Percentiles rank a stretch among this genome's conserved stretches.
Evolutionary conservation across 108 stramenopile species (phyloP).

Genomic region (Fragilariopsis cylindrus): DNA sequence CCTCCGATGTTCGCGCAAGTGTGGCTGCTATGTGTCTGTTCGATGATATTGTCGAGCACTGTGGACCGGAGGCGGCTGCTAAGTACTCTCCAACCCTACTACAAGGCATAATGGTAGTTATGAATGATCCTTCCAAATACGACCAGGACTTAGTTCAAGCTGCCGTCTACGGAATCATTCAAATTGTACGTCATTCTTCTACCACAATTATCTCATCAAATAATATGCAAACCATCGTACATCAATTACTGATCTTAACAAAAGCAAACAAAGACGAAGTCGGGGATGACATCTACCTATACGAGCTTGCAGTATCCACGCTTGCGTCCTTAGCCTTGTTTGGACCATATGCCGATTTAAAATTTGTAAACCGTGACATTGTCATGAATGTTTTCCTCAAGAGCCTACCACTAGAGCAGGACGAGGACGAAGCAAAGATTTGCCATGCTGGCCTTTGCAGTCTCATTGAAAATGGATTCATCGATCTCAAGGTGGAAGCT

Average conservation of each 20-base stretch:
- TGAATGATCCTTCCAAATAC: conserved; percentile 48
- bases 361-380: conserved; percentile 30
- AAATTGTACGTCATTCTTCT: conserved; percentile 71
- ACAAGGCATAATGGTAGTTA: conserved; percentile 43
- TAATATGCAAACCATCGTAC: conserved; percentile 34
- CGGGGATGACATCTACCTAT: conserved; percentile 38
- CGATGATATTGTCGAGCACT: conserved; percentile 83
- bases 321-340: conserved; percentile 62
- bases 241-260: conserved; percentile 27
- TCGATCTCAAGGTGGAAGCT: conserved; percentile 32
- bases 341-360: conserved; percentile 45
- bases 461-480: conserved; percentile 47
- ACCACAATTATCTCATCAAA: conserved; percentile 30
- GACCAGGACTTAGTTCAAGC: conserved; percentile 60
- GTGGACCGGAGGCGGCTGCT: conserved; percentile 60
- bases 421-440: conserved; percentile 74
- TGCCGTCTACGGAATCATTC: conserved; percentile 73
- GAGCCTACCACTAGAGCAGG: conserved; percentile 68
- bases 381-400: conserved; percentile 46
- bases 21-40: conserved; percentile 73
- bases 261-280: conserved; percentile 39
- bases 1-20: conserved; percentile 59
- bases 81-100: conserved; percentile 49
- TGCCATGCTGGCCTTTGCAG: conserved; percentile 68
- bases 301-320: conserved; percentile 70